Conservation (phyloP, 176 grass and related monocot genomes). For the Stipa capillata region DNA sequence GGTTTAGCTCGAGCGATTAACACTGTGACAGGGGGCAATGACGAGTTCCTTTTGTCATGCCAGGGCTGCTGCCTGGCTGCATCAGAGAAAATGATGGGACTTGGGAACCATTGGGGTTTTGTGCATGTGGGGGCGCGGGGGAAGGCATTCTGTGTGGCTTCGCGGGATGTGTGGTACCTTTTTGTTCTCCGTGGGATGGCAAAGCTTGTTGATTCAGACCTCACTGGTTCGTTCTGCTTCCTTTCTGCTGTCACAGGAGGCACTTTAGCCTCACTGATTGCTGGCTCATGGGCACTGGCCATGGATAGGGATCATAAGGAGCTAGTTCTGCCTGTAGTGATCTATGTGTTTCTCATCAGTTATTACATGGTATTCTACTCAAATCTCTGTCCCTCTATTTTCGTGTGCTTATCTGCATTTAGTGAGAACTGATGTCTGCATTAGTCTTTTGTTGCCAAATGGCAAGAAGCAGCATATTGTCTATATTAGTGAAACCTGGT, state of each 20-base stretch:
- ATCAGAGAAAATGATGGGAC: constrained; percentile 57
- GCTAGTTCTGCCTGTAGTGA: constrained; percentile 28
- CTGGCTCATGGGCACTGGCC: constrained; percentile 68
- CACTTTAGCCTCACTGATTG: constrained; percentile 45
- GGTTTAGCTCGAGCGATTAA: constrained; percentile 54
- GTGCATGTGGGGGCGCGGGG: constrained; percentile 46
- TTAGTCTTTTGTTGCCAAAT: not conserved
- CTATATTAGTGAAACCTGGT: not conserved
- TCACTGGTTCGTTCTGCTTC: constrained; percentile 91
- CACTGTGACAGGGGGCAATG: constrained; percentile 30
- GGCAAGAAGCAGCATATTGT: not conserved
- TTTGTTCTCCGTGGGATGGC: constrained; percentile 67
- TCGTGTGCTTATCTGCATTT: not conserved
- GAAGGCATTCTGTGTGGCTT: constrained; percentile 65
- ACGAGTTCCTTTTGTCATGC: constrained; percentile 86
- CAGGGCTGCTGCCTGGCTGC: constrained; percentile 44
- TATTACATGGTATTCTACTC: constrained; percentile 73
- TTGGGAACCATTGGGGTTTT: constrained; percentile 79
- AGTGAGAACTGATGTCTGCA: not conserved
- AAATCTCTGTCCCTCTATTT: not conserved
- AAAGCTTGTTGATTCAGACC: constrained; percentile 66
- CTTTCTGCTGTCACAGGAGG: constrained; percentile 60
- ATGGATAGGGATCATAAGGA: constrained; percentile 43
- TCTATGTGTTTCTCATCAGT: constrained; percentile 70
- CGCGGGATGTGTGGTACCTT: constrained; percentile 70